A percentile compares a stretch with the other conserved stretches of the same genome.
phyloP scores from a whole-genome alignment of 495 filamentous ascomycete species.

The Penicillium canariense region DNA sequence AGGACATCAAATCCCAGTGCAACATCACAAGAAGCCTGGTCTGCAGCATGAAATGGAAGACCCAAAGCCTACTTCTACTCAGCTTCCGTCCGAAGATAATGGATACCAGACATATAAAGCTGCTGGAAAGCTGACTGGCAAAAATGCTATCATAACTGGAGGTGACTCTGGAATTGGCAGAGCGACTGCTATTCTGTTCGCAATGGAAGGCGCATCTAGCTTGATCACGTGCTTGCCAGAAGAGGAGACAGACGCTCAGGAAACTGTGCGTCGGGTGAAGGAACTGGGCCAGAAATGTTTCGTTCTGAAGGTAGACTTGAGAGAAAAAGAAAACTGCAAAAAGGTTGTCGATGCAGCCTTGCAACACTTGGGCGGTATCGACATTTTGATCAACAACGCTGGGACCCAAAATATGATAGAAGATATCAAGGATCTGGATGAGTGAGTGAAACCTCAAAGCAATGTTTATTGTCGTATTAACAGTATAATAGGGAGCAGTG shows the following conservation, averaged over 20 bases:
- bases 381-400: constrained; percentile 81
- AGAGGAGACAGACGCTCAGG: constrained; percentile 73
- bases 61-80: constrained; percentile 59
- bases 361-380: constrained; percentile 61
- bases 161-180: constrained; percentile 83
- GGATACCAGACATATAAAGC: constrained; percentile 75
- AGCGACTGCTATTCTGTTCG: constrained; percentile 73
- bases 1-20: constrained; percentile 70
- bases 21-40: constrained; percentile 66
- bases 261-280: constrained; percentile 69
- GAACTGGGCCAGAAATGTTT: constrained; percentile 61
- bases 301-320: constrained; percentile 60
- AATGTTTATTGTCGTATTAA: neutral
- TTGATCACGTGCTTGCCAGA: constrained; percentile 73
- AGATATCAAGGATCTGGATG: constrained; percentile 69
- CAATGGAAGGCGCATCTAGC: constrained; percentile 78
- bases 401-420: constrained; percentile 71
- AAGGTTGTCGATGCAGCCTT: constrained; percentile 65
- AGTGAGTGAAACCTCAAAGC: constrained; percentile 56
- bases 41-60: constrained; percentile 62
- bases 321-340: constrained; percentile 62
- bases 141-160: constrained; percentile 77
- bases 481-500: constrained; percentile 72
- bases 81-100: constrained; percentile 68
- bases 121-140: constrained; percentile 71